phyloP scores from a whole-genome alignment of 2,329 filamentous ascomycete genomes.

The Botrytis deweyae region DNA sequence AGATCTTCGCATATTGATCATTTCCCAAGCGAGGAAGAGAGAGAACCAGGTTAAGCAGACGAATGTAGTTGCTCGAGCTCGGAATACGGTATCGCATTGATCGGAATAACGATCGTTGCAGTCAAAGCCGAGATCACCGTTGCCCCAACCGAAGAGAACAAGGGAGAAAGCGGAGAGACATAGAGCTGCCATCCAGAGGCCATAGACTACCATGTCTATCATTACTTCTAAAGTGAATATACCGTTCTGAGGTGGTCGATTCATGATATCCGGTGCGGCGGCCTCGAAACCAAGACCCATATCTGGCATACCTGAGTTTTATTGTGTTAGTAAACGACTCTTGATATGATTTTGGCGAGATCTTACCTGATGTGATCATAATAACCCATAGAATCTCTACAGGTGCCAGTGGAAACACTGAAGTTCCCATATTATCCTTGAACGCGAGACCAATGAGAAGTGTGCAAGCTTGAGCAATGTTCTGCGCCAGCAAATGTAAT shows the following conservation, averaged over 20 bases:
- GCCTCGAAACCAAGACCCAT: constrained; percentile 83
- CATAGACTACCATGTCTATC: constrained; percentile 77
- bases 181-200: constrained; percentile 72
- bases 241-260: constrained; percentile 71
- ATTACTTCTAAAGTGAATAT: constrained; percentile 79
- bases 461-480: constrained; percentile 80
- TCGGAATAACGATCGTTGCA: constrained; percentile 60
- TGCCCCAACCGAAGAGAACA: constrained; percentile 62
- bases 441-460: constrained; percentile 80
- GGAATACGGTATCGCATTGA: constrained; percentile 63
- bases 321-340: background rate
- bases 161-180: constrained; percentile 63
- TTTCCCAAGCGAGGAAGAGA: constrained; percentile 76
- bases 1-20: constrained; percentile 68
- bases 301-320: constrained; percentile 60
- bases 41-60: constrained; percentile 75
- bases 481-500: constrained; percentile 62
- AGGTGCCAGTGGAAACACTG: constrained; percentile 82
- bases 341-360: background rate
- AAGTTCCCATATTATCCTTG: constrained; percentile 67
- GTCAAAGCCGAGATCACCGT: constrained; percentile 52
- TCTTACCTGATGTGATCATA: constrained; percentile 75
- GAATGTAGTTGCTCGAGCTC: constrained; percentile 71
- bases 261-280: constrained; percentile 74
- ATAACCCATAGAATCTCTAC: constrained; percentile 93